Base-by-base conservation (phyloP, 495 filamentous ascomycete species). In the Hypoxylon lienhwacheense region DNA sequence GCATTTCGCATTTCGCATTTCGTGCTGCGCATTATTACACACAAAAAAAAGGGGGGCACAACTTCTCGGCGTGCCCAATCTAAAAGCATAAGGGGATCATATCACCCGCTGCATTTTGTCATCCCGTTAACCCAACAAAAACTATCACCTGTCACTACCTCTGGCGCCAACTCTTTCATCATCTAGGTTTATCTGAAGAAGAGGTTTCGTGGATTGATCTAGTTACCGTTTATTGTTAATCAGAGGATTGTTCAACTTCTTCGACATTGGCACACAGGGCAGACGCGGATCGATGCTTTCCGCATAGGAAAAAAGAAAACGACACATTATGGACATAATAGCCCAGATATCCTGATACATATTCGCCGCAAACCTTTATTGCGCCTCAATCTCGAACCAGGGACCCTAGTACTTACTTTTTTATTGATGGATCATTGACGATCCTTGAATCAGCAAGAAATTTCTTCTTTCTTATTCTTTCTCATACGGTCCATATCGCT, bases 401-500 rank as follows among this genome's bases (percentile, higher is more conserved):
- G 48, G 59, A 26, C 37, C 36, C 44, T 7, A 15, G 48, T 32
- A 22, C 32, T 40, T 53, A 17, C 28, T 7, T 44, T 26, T 58
- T 29, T 47, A 16, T 22, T n/a, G 47, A 53, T 53, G 48, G 47
- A 54, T 53, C 37, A 39, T 58, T 58, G 43, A 57, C 37, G 29
- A 58, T 53, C 59, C 59, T 39, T 53, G 53, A 53, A 29, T 22
- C 12, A 44, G 31, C 25, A 42, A 56, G 50, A 53, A 45, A 34
- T 49, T 33, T 33, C 15, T 61, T 48, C 34, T 47, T 55, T 36
- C 21, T 3, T 36, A 14, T 62, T 53, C 42, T 34, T 52, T 53
- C 47, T 53, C 21, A 57, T 62, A 62, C 53, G 53, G 53, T 16
- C 58, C 47, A 35, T 48, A 40, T 62, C 12, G 40, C 47, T 56